Evolutionary conservation across 129 eudicot genomes (phyloP), one percentile per base, ranked within the genome.

Genomic region (Apium graveolens): DNA sequence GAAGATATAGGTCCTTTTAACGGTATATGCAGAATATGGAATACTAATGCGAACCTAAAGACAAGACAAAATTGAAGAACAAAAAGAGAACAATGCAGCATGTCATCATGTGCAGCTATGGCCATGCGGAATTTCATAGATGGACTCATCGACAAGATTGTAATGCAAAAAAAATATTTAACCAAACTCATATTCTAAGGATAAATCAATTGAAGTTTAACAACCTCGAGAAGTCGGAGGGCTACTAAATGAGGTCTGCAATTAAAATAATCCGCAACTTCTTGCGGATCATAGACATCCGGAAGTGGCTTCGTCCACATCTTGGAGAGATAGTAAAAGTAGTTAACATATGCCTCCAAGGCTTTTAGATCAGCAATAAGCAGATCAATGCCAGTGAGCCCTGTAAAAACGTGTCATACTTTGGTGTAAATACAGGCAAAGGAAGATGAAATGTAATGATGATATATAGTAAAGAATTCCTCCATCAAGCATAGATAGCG

Each of bases 301-400:
- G 99, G 99, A 81, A 96, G 92, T 76, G 99, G 99, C 83, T 86
- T 92, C 48, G 96, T 80, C 97, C 97, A 96, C 88, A 87, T 80
- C 90, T 87, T 88, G 76, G 97, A 78, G 46, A 87, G 79, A 72
- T 79, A 79, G 78, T 96, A 96, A 76, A 83, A 88, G 80, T 92
- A 96, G 79, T 78, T 62, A 83, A 74, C 66, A 83, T 92, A 96
- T 70, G 91, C 86, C 80, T 91, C 99, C 86, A 96, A 76, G 81
- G 99, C 97, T 75, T 90, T 83, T 26, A 96, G 86, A 88, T 96
- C 99, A 81, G 99, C 99, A 89, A 87, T 12, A 63, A 90, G 78
- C 81, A 92, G 84, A 85, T 96, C 97, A 37, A 79, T 51, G 10
- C 97, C 97, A 76, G 97, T 83, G 78, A 96, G 91, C 81, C 90